Conservation (phyloP, 2,329 filamentous ascomycete genomes). For the Trichoderma breve region DNA sequence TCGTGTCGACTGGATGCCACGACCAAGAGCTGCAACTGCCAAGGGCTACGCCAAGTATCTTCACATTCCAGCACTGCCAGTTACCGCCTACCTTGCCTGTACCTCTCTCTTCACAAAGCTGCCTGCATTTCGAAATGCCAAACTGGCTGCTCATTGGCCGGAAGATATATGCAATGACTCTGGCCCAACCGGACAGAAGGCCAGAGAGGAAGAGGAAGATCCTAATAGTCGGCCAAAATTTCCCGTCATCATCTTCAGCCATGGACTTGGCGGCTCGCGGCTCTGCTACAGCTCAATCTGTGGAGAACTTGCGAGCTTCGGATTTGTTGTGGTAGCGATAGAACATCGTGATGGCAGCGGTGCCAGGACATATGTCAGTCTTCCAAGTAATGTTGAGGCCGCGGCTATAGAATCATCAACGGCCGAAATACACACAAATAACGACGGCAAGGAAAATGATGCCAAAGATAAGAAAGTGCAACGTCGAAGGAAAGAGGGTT, state of each 20-base stretch:
- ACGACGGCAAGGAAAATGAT: slow-evolving; percentile 25
- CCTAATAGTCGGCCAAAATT: slow-evolving; percentile 45
- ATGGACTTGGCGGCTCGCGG: slow-evolving; percentile 62
- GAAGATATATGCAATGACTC: slow-evolving; percentile 37
- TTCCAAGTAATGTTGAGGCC: slow-evolving; percentile 42
- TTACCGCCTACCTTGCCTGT: slow-evolving; percentile 52
- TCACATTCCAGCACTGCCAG: slow-evolving; percentile 47
- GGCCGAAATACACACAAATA: slow-evolving; percentile 26
- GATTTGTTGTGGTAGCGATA: slow-evolving; percentile 62
- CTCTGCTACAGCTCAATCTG: slow-evolving; percentile 63
- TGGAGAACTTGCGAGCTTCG: slow-evolving; percentile 64
- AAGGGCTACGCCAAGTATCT: slow-evolving; percentile 63
- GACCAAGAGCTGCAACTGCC: slow-evolving; percentile 54
- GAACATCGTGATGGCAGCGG: slow-evolving; percentile 66
- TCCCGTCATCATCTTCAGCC: slow-evolving; percentile 64
- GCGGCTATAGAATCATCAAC: slow-evolving; percentile 32
- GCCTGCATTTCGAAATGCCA: slow-evolving; percentile 61
- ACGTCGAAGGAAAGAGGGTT: slow-evolving; percentile 28
- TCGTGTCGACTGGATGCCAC: slow-evolving; percentile 61
- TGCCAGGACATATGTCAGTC: slow-evolving; percentile 59
- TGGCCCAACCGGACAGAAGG: slow-evolving; percentile 34
- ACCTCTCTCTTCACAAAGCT: slow-evolving; percentile 64
- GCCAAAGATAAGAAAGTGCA: slow-evolving; percentile 34
- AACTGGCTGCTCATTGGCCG: slow-evolving; percentile 55
- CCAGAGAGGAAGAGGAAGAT: slow-evolving; percentile 24